Base-by-base conservation (phyloP, 768 basidiomycete species). In the Pulveroboletus sp. region DNA sequence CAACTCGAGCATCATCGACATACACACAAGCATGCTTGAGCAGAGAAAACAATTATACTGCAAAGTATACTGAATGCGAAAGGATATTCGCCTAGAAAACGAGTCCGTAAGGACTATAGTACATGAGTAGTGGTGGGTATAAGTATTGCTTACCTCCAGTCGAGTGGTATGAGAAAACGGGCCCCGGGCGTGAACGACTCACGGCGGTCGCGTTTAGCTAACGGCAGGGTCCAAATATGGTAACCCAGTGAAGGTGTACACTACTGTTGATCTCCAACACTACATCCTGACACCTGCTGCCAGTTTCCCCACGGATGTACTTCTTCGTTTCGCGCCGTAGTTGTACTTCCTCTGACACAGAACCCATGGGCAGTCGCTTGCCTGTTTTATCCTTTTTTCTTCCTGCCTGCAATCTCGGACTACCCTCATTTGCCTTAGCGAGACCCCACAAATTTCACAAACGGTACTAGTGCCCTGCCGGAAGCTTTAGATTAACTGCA, bases 271-370 rank as follows among this genome's bases (percentile, higher is more conserved):
- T n/a, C n/a, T n/a, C n/a, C n/a, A n/a, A n/a, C n/a, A n/a, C 71
- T 99, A 85, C 65, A 86, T 97, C 47, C 85, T 99, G 50, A 97
- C 95, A 0, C 82, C 96, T 5, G 89, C 96, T 16, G 96, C n/a
- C n/a, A n/a, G n/a, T n/a, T n/a, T n/a, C n/a, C n/a, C n/a, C n/a
- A n/a, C n/a, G n/a, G n/a, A n/a, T n/a, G n/a, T n/a, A n/a, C n/a
- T n/a, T n/a, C n/a, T n/a, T n/a, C n/a, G n/a, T 96, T 1, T 99
- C 93, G 78, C 76, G 98, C 26, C 96, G 98, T 74, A 92, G 94
- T 63, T 96, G 87, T 68, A 68, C 78, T 9, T 80, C 83, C 8
- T 86, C 85, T 14, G 93, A 96, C 65, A 84, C 89, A 0, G 73
- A 75, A 13, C 56, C 69, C 23, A 60, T 69, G 42, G 71, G 71